Evolutionary conservation across 306 rosid species (phyloP), one percentile per base, ranked within the genome.

Genomic region (Vigna nakashimae): DNA sequence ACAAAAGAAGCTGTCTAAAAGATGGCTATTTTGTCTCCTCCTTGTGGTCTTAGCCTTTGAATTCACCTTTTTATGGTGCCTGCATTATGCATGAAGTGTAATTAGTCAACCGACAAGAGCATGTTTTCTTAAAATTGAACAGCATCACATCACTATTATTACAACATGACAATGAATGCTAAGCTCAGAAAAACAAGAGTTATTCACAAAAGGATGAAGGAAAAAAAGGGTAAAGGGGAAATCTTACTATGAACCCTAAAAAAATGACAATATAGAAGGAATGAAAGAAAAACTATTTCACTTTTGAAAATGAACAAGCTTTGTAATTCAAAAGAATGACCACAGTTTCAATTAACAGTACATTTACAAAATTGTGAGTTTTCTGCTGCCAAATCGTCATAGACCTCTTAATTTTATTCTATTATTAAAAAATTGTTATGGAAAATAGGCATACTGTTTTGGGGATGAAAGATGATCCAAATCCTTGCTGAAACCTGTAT

Each of bases 1-100:
- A 72, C 65, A 12, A 9, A 89, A 43, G 12, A 65, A 89, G 92
- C 66, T 87, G 98, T 57, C 93, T 87, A 14, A 92, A 87, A 80
- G 96, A 89, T 18, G 95, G 96, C 98, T 96, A 91, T 76, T 97
- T 93, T 0, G 91, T 93, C 69, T 88, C 98, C 65, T 87, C 97
- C 88, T 94, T 90, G 40, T 66, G 49, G 58, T 22, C 73, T 56
- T 87, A 84, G 8, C 76, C 93, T 78, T 91, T 88, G 16, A 72
- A 85, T 62, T 82, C 88, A n/a, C 80, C 53, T 56, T 76, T 86
- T 9, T 53, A 79, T 13, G 71, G 69, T 80, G 48, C 88, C 82
- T 76, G 88, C 81, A 62, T 77, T 69, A 82, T 57, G 67, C 60
- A 45, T 48, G 74, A 50, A 71, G 53, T 52, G 75, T 43, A 74